Evolutionary conservation across 2,329 filamentous ascomycete species (phyloP), one percentile per base, ranked within the genome.

Genomic region (Diaporthe citriasiana): DNA sequence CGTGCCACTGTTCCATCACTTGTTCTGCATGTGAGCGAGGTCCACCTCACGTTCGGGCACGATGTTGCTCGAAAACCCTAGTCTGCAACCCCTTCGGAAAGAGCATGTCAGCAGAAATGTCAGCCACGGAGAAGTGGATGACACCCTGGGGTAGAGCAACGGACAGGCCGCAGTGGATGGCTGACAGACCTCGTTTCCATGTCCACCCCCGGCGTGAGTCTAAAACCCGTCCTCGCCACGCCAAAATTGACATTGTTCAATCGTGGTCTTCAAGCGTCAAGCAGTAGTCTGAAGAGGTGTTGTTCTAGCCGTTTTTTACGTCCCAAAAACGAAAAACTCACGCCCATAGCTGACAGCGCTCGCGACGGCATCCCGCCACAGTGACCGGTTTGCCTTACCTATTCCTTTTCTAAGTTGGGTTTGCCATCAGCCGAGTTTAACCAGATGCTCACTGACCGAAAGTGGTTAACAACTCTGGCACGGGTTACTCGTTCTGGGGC

Each of bases 41-140:
- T 63, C 10, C 9, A 45, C 12, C 9, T 19, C 15, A 30, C 19
- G 10, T 27, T 30, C 42, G 25, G 38, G 38, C 57, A 63, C 25
- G 25, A 63, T 30, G 8, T 17, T 9, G 27, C 38, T 13, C 22
- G 33, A 7, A 13, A 30, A 6, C 6, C 25, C 45, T 22, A 19
- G 57, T 22, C 15, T 45, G 25, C 25, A 22, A 25, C 38, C 25
- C 8, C 8, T 45, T 27, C 40, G 40, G 13, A 30, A 17, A 30
- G 25, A 25, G 40, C 17, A 63, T 13, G 57, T 63, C 57, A 63
- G 57, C 57, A 63, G 25, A 45, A 27, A 63, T 63, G 57, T 63
- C 57, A 63, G 57, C 57, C 38, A 63, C 17, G 17, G 27, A 30
- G 17, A 30, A 3, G 38, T 40, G 57, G 8, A 45, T 63, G 57